Percentiles rank a stretch among this genome's conserved stretches.
phyloP scores from a whole-genome alignment of 2,329 filamentous ascomycete species.

The Sporothrix mexicana region DNA sequence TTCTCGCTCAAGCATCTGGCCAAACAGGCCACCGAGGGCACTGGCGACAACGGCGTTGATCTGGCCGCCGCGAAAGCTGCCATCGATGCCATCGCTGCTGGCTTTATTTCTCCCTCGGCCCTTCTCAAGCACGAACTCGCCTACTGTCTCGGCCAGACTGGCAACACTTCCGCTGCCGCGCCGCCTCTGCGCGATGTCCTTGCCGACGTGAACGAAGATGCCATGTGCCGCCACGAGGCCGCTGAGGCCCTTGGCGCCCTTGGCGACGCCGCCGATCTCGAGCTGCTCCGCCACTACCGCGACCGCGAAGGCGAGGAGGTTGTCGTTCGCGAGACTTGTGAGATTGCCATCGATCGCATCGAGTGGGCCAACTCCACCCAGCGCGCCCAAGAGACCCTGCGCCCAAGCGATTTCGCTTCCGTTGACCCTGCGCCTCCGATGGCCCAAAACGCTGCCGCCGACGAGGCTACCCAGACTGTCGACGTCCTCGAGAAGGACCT shows the following conservation, averaged over 20 bases:
- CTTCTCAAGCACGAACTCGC: conserved; percentile 95
- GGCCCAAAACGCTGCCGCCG: conserved; percentile 60
- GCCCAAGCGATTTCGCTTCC: conserved; percentile 83
- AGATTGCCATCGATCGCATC: conserved; percentile 93
- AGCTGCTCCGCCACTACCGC: conserved; percentile 72
- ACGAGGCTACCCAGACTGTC: conserved; percentile 41
- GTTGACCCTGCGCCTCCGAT: conserved; percentile 93
- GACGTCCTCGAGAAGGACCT: conserved; percentile 76
- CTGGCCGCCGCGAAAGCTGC: conserved; percentile 57
- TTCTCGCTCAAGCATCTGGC: conserved; percentile 97
- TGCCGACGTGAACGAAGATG: conserved; percentile 79
- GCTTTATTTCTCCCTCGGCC: conserved; percentile 81
- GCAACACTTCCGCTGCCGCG: conserved; percentile 71
- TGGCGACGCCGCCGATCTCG: conserved; percentile 74
- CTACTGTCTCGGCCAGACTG: conserved; percentile 93
- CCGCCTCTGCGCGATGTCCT: conserved; percentile 75
- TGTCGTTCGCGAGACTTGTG: conserved; percentile 92
- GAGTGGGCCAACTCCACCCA: conserved; percentile 85
- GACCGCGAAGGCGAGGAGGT: conserved; percentile 77
- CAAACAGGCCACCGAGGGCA: conserved; percentile 53
- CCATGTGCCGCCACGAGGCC: conserved; percentile 96
- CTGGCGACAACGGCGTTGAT: conserved; percentile 48
- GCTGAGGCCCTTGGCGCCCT: conserved; percentile 93
- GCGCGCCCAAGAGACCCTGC: conserved; percentile 73
- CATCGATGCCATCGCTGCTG: conserved; percentile 84